These are phyloP conservation scores for Spathaspora arborariae DNA, from an alignment of 805 yeast genomes.

Conservation along the genomic window DNA sequence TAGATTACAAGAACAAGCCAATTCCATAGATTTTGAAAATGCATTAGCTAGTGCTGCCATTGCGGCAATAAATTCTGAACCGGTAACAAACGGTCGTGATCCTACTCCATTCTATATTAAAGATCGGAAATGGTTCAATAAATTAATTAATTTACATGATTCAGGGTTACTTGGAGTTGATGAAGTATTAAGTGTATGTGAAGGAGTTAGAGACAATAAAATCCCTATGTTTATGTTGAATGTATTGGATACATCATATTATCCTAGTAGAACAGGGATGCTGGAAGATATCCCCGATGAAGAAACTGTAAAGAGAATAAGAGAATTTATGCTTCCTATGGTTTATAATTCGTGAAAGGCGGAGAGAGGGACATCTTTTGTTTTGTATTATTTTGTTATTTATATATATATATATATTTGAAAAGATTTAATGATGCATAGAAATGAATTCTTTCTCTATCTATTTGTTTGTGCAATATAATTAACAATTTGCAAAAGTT, in stretches of 20 bases:
- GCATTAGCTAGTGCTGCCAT: conserved; percentile 28
- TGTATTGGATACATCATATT: conserved; percentile 28
- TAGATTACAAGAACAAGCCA: conserved; percentile 11
- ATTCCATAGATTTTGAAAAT: conserved; percentile 19
- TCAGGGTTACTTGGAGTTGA: conserved; percentile 21
- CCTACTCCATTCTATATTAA: conserved; percentile 26
- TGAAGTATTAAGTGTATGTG: conserved; percentile 31
- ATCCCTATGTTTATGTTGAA: conserved; percentile 35
- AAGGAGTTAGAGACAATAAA: conserved; percentile 35
- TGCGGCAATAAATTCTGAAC: conserved; percentile 28
- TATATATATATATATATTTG: neutral
- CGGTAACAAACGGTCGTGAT: conserved; percentile 20
- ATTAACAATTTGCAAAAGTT: no score
- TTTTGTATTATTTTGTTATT: neutral
- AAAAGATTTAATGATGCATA: neutral
- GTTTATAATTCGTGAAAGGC: conserved; percentile 13
- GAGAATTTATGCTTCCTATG: conserved; percentile 35
- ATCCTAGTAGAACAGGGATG: conserved; percentile 15
- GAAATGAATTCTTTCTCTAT: no score
- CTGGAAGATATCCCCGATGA: conserved; percentile 19
- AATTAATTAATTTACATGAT: conserved; percentile 25
- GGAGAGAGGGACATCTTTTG: neutral
- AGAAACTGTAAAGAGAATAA: conserved; percentile 27
- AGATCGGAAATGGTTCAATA: conserved; percentile 36
- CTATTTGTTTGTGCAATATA: no score